Evolutionary conservation across 345 rosid species (phyloP).

Genomic region (Physaria fendleri): DNA sequence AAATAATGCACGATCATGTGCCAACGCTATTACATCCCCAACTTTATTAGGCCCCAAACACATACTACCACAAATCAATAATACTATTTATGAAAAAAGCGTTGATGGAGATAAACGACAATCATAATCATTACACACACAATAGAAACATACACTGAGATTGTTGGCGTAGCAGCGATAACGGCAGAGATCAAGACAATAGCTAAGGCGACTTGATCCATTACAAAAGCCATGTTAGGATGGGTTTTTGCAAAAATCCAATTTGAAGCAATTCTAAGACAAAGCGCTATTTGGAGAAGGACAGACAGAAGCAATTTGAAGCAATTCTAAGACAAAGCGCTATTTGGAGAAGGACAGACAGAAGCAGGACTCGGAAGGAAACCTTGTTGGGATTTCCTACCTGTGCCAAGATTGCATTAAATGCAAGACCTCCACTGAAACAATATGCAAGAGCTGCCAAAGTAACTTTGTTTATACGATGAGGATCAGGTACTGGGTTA

Average conservation of each 20-base stretch:
- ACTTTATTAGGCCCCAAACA: too few species aligned
- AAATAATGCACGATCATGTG: too few species aligned
- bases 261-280: background rate
- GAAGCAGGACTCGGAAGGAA: background rate
- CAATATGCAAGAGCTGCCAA: too few species aligned
- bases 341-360: background rate
- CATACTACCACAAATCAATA: too few species aligned
- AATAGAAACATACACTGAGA: background rate
- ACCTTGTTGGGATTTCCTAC: background rate
- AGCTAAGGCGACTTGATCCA: background rate
- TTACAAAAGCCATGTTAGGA: background rate
- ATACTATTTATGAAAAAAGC: too few species aligned
- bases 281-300: background rate
- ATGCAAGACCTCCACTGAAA: background rate
- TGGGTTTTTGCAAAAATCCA: background rate
- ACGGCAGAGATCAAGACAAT: background rate
- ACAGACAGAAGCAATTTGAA: too few species aligned
- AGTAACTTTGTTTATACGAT: too few species aligned
- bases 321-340: too few species aligned
- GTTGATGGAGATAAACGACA: background rate
- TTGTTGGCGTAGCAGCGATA: background rate
- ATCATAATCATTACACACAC: background rate
- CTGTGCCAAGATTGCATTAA: background rate
- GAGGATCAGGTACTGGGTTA: too few species aligned
- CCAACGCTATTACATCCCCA: too few species aligned